Base-by-base conservation (phyloP, 78 protist species). In the Dictyostelium brefeldianum region DNA sequence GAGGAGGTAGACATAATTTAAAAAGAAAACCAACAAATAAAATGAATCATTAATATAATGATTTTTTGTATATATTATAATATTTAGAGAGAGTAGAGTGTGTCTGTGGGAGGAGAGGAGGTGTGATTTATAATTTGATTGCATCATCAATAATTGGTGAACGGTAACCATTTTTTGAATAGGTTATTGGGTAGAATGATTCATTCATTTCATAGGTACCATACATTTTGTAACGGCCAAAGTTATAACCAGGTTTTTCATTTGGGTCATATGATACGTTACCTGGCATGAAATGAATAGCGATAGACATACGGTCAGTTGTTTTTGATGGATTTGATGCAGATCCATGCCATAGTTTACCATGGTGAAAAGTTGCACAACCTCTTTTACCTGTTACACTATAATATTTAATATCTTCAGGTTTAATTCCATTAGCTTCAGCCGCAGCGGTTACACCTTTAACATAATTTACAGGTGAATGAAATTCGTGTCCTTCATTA, bases 241-340 rank as follows among this genome's bases (percentile, higher is more conserved):
- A 87, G 22, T 53, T 47, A 15, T 47, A 77, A 14, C 83, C 84
- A 22, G 69, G 29, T 8, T 4, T 17, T 4, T 29, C 3, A 0
- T 47, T 20, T 15, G 29, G 41, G 5, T 31, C 48, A 15, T 64
- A 87, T 77, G 62, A 53, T 27, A 67, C 11, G 3, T 87, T 79
- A 17, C 74, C 17, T 62, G 93, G 84, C 0, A 87, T 56, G 48
- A 59, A 87, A 62, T 87, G 93, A 50, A 87, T 74, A 7, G 93
- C 83, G 2, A 77, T 41, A 1, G 64, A 48, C n/a, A 87, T 64
- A 36, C 93, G 62, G 9, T 67, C 83, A 9, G 15, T n/a, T 8
- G 25, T 25, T 1, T 17, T 4, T 2, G 80, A 64, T 87, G 93
- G 93, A 64, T 87, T 87, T 5, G 83, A 77, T 11, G 75, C 78